These are phyloP conservation scores for Pulveroboletus sp. DNA, from an alignment of 768 basidiomycete species.

Conservation along the genomic window DNA sequence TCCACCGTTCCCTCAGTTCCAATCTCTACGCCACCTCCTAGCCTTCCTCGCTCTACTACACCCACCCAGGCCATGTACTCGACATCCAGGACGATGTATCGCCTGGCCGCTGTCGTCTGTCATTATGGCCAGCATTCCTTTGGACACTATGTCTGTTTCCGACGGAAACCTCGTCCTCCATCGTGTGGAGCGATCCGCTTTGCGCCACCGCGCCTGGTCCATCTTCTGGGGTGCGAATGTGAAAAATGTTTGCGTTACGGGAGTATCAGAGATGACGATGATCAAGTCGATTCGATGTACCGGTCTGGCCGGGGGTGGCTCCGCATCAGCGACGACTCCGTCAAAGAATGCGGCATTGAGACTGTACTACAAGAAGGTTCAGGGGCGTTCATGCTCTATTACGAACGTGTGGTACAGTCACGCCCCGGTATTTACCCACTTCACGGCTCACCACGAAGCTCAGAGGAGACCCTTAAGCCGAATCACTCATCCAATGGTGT, in stretches of 20 bases:
- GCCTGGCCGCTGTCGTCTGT: slow-evolving; percentile 80
- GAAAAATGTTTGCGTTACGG: slow-evolving; percentile 42
- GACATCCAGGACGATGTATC: slow-evolving; percentile 68
- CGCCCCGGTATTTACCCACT: slow-evolving; percentile 32
- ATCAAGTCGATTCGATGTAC: slow-evolving; percentile 27
- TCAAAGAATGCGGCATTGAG: slow-evolving; percentile 71
- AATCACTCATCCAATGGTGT: slow-evolving; percentile 33
- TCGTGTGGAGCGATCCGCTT: slow-evolving; percentile 36
- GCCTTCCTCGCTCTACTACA: slow-evolving; percentile 45
- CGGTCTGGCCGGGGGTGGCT: slow-evolving; percentile 72
- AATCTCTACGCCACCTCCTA: slow-evolving; percentile 60
- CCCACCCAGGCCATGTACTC: slow-evolving; percentile 53
- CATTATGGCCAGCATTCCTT: slow-evolving; percentile 92
- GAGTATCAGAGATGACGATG: slow-evolving; percentile 56
- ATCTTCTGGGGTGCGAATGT: slow-evolving; percentile 45
- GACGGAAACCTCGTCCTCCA: slow-evolving; percentile 67
- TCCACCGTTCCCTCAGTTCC: slow-evolving; percentile 64
- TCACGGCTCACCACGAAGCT: slow-evolving; percentile 40
- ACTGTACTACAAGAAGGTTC: slow-evolving; percentile 67
- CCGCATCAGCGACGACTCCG: slow-evolving; percentile 80
- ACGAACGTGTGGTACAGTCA: slow-evolving; percentile 62
- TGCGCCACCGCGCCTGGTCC: slow-evolving; percentile 35
- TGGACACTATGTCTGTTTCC: slow-evolving; percentile 91
- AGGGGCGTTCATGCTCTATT: slow-evolving; percentile 89
- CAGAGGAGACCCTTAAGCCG: slow-evolving; percentile 64